phyloP scores from a whole-genome alignment of 2,329 filamentous ascomycete species.

The Nakataea oryzae region DNA sequence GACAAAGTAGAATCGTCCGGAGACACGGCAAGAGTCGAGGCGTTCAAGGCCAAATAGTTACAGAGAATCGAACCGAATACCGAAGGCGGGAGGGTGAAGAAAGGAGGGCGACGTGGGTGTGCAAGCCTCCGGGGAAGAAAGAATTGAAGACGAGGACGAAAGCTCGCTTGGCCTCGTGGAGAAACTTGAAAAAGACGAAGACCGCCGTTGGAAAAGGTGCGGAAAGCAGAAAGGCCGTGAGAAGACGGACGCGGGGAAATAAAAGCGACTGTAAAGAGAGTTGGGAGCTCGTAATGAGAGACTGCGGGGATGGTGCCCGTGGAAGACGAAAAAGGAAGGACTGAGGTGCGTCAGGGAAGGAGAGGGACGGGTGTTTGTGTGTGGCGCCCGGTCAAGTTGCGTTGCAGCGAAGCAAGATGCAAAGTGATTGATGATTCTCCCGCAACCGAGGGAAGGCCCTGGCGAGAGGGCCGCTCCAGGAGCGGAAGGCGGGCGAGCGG shows the following conservation, averaged over 20 bases:
- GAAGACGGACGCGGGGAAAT: background rate
- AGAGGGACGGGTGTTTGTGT: background rate
- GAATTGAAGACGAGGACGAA: conserved; percentile 2
- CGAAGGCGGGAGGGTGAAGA: background rate
- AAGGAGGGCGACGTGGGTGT: background rate
- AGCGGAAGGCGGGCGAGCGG: background rate
- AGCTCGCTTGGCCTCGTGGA: background rate
- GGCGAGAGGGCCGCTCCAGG: background rate
- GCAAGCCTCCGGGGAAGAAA: background rate
- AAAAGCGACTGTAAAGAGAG: background rate
- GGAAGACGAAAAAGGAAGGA: background rate
- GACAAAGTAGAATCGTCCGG: background rate
- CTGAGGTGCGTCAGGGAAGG: background rate
- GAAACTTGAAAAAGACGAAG: background rate
- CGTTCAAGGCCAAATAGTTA: background rate
- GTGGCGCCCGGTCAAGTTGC: background rate
- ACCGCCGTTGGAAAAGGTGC: background rate
- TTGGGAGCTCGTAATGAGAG: background rate
- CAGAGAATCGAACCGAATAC: background rate
- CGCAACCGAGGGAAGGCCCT: background rate
- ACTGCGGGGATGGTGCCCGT: background rate
- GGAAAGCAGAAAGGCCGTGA: background rate
- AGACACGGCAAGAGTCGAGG: background rate
- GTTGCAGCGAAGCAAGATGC: background rate
- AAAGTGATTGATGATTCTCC: background rate